A percentile compares a stretch with the other conserved stretches of the same genome.
phyloP scores from a whole-genome alignment of 352 stramenopile species.

The Phytopythium cucurbitacearum region DNA sequence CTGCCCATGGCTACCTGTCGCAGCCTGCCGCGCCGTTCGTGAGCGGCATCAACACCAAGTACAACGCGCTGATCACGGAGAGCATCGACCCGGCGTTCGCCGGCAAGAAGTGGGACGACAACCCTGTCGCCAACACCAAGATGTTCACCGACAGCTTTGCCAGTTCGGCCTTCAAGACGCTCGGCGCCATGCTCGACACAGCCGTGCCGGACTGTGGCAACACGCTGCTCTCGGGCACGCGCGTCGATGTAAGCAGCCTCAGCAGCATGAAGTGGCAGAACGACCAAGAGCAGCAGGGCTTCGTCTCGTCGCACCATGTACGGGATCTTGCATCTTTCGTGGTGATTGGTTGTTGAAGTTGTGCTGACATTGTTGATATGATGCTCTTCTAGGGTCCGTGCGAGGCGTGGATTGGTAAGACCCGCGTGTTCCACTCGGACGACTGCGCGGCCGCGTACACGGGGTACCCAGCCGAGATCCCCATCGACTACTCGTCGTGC shows the following conservation, averaged over 20 bases:
- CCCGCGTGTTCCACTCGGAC: constrained; percentile 26
- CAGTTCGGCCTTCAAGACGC: constrained; percentile 24
- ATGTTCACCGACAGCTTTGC: constrained; percentile 29
- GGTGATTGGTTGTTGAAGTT: background rate
- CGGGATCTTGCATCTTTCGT: background rate
- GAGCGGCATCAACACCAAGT: constrained; percentile 24
- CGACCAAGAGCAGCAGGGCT: constrained; percentile 33
- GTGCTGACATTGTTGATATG: background rate
- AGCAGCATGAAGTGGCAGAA: constrained; percentile 50
- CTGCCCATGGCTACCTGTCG: constrained; percentile 39
- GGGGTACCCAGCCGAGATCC: constrained; percentile 41
- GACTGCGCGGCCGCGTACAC: constrained; percentile 37
- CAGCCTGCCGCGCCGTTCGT: constrained; percentile 25
- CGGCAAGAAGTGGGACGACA: constrained; percentile 34
- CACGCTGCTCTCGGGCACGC: constrained; percentile 8
- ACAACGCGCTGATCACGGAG: constrained; percentile 27
- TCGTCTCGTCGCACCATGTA: constrained; percentile 35
- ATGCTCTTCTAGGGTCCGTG: constrained; percentile 21
- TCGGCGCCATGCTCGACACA: constrained; percentile 30
- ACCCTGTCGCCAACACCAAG: constrained; percentile 22
- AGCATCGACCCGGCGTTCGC: constrained; percentile 19
- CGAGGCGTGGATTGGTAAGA: constrained; percentile 42
- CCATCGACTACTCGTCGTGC: constrained; percentile 46
- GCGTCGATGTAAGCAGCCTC: constrained; percentile 29
- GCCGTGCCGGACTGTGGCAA: constrained; percentile 23